Evolutionary conservation across 768 basidiomycete species (phyloP).

Genomic region (Lentinula aciculospora): DNA sequence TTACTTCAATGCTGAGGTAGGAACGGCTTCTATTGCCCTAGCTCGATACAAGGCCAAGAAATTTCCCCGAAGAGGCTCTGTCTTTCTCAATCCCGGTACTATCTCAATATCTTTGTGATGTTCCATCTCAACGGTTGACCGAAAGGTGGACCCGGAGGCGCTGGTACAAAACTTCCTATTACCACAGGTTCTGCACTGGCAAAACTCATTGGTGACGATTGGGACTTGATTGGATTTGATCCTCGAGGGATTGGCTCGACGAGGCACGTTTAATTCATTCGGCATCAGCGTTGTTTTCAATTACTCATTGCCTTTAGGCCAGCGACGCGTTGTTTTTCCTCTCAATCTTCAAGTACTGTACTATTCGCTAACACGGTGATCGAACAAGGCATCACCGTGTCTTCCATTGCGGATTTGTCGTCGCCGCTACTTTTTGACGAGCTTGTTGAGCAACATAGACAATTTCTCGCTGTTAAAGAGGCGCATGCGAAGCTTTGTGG

Average conservation of each 20-base stretch:
- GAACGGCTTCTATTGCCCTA: conserved; percentile 16
- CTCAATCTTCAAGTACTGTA: conserved; percentile 2
- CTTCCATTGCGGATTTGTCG: conserved; percentile 10
- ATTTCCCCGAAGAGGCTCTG: conserved; percentile 15
- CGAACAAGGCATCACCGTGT: conserved; percentile 17
- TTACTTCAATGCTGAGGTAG: conserved; percentile 15
- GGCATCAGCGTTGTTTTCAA: neutral
- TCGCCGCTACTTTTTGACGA: conserved; percentile 9
- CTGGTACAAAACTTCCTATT: conserved; percentile 14
- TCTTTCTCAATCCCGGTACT: conserved; percentile 18
- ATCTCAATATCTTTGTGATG: neutral
- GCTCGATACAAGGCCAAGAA: conserved; percentile 14
- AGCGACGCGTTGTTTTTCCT: conserved; percentile 13
- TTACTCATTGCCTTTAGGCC: conserved; percentile 12
- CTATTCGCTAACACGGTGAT: conserved; percentile 18
- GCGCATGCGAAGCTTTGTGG: conserved; percentile 14
- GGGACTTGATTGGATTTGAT: conserved; percentile 24
- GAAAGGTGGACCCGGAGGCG: conserved; percentile 20
- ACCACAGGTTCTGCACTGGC: conserved; percentile 3
- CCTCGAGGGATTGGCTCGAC: conserved; percentile 20
- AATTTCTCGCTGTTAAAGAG: conserved; percentile 17
- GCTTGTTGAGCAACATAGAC: conserved; percentile 12
- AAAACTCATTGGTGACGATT: conserved; percentile 19
- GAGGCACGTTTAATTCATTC: conserved; percentile 4
- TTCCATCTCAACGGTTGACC: neutral